phyloP scores from a whole-genome alignment of 208 protist species.

The Vickermania spadyakhi region DNA sequence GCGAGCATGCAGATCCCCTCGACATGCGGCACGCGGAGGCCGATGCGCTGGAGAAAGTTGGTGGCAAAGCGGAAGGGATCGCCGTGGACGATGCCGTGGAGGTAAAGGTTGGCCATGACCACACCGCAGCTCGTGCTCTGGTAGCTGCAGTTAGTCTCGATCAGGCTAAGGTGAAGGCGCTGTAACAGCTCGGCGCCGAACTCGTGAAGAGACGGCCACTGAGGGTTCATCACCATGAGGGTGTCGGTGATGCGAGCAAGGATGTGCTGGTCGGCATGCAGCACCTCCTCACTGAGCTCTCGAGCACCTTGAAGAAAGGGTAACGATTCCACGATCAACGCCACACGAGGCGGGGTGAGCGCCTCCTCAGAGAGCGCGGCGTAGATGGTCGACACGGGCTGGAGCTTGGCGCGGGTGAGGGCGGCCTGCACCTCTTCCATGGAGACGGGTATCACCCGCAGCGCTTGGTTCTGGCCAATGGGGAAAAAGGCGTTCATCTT shows the following conservation, averaged over 20 bases:
- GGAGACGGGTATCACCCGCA: slow-evolving; percentile 25
- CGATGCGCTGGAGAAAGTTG: slow-evolving; percentile 46
- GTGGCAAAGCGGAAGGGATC: slow-evolving; percentile 70
- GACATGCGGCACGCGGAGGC: slow-evolving; percentile 25
- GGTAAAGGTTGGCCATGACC: slow-evolving; percentile 47
- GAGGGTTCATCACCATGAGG: slow-evolving; percentile 18
- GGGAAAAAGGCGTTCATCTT: slow-evolving; percentile 85
- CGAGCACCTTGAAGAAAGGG: slow-evolving; percentile 9
- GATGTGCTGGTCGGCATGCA: slow-evolving; percentile 22
- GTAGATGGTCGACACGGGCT: background rate
- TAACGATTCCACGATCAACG: background rate
- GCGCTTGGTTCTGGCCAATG: slow-evolving; percentile 50
- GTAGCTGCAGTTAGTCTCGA: slow-evolving; percentile 22
- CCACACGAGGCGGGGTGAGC: background rate
- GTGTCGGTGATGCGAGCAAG: slow-evolving; percentile 29
- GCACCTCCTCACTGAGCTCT: slow-evolving; percentile 42
- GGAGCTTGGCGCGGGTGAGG: slow-evolving; percentile 7
- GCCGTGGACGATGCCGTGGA: slow-evolving; percentile 31
- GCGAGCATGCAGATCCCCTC: slow-evolving; percentile 72
- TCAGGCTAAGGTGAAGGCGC: slow-evolving; percentile 34
- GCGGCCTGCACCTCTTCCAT: slow-evolving; percentile 47
- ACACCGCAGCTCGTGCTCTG: slow-evolving; percentile 42
- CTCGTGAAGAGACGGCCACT: slow-evolving; percentile 18
- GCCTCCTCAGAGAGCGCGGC: background rate
- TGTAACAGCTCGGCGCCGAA: slow-evolving; percentile 60